Conservation (phyloP, 192 early-diverging fungal species). For the Umbelopsis sp. region DNA sequence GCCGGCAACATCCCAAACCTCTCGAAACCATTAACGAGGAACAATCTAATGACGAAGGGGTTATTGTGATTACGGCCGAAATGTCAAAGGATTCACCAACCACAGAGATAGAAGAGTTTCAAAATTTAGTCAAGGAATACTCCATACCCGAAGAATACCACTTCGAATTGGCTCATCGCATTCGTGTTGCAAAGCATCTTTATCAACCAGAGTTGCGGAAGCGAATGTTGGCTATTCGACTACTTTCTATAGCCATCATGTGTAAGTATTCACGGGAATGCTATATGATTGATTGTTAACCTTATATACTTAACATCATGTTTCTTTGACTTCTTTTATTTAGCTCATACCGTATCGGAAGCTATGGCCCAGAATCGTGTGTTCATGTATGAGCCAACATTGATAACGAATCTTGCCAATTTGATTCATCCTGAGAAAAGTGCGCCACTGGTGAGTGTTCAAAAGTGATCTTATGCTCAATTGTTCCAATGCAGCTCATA, state of each 20-base stretch:
- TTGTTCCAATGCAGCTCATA: not conserved
- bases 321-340: not conserved
- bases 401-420: conserved; percentile 78
- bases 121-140: conserved; percentile 65
- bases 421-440: conserved; percentile 71
- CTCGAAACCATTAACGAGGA: conserved; percentile 17
- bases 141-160: conserved; percentile 71
- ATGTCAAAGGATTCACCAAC: conserved; percentile 38
- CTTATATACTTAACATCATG: not conserved
- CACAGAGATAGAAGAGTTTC: conserved; percentile 59
- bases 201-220: conserved; percentile 50
- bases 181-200: conserved; percentile 73
- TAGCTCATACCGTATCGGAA: conserved; percentile 66
- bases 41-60: conserved; percentile 45
- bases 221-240: conserved; percentile 69
- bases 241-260: conserved; percentile 80
- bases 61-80: conserved; percentile 59
- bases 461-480: not conserved
- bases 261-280: conserved; percentile 45
- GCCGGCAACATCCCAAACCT: conserved; percentile 5
- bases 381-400: conserved; percentile 88
- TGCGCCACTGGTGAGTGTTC: conserved; percentile 59
- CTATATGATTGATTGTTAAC: not conserved
- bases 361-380: conserved; percentile 67
- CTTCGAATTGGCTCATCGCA: conserved; percentile 79